These are phyloP conservation scores for Malassezia japonica DNA, from an alignment of 1,284 basidiomycete genomes.

Conservation along the genomic window DNA sequence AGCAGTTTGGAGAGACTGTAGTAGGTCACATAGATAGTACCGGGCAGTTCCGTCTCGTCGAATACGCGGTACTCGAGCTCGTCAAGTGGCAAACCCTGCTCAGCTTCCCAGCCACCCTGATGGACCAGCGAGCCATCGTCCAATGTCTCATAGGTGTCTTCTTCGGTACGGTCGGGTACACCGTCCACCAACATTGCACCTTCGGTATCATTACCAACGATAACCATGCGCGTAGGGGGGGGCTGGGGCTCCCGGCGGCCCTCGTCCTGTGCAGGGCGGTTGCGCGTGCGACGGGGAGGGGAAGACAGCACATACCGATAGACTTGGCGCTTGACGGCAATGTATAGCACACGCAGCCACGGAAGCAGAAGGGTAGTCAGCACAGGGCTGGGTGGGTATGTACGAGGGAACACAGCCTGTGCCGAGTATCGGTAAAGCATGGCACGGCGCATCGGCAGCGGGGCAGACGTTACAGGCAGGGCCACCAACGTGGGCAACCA, in stretches of 20 bases:
- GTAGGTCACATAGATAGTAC: constrained; percentile 31
- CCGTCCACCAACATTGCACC: constrained; percentile 25
- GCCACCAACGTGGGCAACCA: constrained; percentile 36
- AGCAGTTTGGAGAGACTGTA: constrained; percentile 27
- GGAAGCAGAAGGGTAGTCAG: constrained; percentile 32
- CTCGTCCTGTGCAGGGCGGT: no score
- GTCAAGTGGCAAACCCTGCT: not conserved
- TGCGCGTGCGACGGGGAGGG: no score
- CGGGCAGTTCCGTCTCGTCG: constrained; percentile 10
- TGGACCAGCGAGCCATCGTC: constrained; percentile 14
- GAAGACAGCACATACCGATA: constrained; percentile 21
- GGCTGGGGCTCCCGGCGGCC: not conserved
- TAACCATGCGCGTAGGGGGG: not conserved
- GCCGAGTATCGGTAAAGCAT: constrained; percentile 16
- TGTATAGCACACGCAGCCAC: constrained; percentile 35
- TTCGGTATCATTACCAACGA: constrained; percentile 5
- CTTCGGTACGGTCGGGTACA: constrained; percentile 4
- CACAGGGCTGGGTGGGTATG: constrained; percentile 30
- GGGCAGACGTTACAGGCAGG: constrained; percentile 23
- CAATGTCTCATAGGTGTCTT: constrained; percentile 14
- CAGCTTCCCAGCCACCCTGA: not conserved
- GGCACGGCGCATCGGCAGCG: constrained; percentile 12
- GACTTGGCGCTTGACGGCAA: constrained; percentile 27
- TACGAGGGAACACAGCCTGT: constrained; percentile 11
- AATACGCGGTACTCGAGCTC: constrained; percentile 15